Evolutionary conservation across 2,329 filamentous ascomycete genomes (phyloP).

Genomic region (Calonectria pteridis): DNA sequence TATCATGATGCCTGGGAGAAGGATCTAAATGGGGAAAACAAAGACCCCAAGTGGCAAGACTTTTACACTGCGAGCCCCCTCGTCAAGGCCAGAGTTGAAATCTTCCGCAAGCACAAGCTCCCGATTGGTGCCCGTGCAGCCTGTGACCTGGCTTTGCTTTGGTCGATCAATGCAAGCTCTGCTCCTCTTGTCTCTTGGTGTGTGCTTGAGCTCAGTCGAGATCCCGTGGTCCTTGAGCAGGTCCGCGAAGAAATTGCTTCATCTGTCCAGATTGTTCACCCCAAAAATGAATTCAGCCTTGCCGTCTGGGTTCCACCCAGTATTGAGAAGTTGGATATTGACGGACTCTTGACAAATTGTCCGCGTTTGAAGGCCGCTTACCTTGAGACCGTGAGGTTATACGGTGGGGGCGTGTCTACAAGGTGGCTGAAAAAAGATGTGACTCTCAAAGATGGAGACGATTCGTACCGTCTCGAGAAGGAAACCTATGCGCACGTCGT

Average conservation of each 20-base stretch:
- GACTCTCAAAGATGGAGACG: conserved; percentile 42
- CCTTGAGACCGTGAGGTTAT: conserved; percentile 55
- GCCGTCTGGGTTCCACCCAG: conserved; percentile 52
- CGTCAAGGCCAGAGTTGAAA: conserved; percentile 46
- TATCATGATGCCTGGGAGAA: conserved; percentile 53
- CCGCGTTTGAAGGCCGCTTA: conserved; percentile 55
- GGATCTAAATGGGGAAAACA: conserved; percentile 47
- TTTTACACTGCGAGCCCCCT: conserved; percentile 52
- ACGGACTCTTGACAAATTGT: conserved; percentile 51
- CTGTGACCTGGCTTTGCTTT: conserved; percentile 52
- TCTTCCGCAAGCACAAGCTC: conserved; percentile 47
- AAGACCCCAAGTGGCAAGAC: conserved; percentile 51
- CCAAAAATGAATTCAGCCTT: conserved; percentile 51
- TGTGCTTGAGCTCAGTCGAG: conserved; percentile 55
- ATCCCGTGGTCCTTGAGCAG: conserved; percentile 52
- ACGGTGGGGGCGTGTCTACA: conserved; percentile 50
- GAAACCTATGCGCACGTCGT: conserved; percentile 51
- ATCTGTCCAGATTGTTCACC: conserved; percentile 48
- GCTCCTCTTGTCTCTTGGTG: conserved; percentile 56
- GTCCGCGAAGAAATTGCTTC: conserved; percentile 55
- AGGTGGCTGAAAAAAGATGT: conserved; percentile 50
- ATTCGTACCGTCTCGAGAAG: conserved; percentile 48
- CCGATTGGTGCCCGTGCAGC: conserved; percentile 49
- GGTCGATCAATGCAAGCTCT: conserved; percentile 54
- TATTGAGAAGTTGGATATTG: conserved; percentile 51